phyloP scores from a whole-genome alignment of 2,329 filamentous ascomycete genomes.

The Diatrype stigma region DNA sequence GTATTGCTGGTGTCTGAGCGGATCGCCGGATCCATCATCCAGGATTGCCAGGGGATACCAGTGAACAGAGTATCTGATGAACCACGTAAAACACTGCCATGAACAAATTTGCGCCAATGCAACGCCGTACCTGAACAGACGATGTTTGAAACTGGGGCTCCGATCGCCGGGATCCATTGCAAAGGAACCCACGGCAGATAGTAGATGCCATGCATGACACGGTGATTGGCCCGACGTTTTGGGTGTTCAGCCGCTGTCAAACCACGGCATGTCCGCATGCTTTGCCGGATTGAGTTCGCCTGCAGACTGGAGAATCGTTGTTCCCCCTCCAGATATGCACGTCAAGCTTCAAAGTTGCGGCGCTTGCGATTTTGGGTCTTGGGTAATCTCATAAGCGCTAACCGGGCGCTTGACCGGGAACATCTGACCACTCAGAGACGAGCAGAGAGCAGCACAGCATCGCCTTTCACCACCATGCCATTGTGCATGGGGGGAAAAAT shows the following conservation, averaged over 20 bases:
- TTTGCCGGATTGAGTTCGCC: conserved; percentile 13
- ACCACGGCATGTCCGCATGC: conserved; percentile 20
- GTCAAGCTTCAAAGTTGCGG: neutral
- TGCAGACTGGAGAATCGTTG: conserved; percentile 13
- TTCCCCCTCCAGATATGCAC: conserved; percentile 6
- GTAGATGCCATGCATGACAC: neutral
- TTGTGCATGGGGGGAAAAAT: too few relatives aligned
- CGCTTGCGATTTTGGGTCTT: neutral
- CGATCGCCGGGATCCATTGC: neutral
- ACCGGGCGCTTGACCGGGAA: too few relatives aligned
- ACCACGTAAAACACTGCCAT: too few relatives aligned
- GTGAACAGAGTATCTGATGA: neutral
- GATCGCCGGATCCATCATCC: too few relatives aligned
- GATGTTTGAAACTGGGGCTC: neutral
- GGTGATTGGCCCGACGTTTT: conserved; percentile 3
- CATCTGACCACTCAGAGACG: too few relatives aligned
- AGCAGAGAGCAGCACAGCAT: too few relatives aligned
- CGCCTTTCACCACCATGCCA: too few relatives aligned
- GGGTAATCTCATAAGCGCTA: too few relatives aligned
- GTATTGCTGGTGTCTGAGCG: too few relatives aligned
- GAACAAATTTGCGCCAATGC: too few relatives aligned
- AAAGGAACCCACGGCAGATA: neutral
- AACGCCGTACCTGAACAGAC: neutral
- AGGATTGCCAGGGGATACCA: too few relatives aligned
- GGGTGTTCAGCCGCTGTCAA: conserved; percentile 22